Evolutionary conservation across 2,329 filamentous ascomycete species (phyloP), one percentile per base, ranked within the genome.

Genomic region (Penicillium psychrosexuale): DNA sequence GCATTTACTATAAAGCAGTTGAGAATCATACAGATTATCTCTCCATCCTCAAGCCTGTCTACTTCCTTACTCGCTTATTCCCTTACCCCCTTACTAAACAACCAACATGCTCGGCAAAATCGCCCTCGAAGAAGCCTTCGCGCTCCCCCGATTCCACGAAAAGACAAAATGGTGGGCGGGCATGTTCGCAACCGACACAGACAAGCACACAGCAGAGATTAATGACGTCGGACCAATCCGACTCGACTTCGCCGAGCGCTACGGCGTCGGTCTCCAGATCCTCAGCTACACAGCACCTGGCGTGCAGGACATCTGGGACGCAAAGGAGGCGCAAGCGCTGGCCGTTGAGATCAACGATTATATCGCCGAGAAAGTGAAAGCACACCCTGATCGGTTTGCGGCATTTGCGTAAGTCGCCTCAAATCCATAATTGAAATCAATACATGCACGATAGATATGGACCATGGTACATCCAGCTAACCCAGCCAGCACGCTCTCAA

Each of bases 71-170:
- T 24, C 2, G 3, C 22, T 24, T 24, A 24, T 24, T 24, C 24
- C 46, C 42, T 36, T 22, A 34, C 11, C 11, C 24, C 7, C 34
- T 30, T 12, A 30, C n/a, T 22, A 30, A 9, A 40, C 15, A 44
- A 37, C 11, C 49, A 64, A 42, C 24, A 85, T 85, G 82, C 70
- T 79, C 12, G 84, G 84, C 56, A 86, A 87, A 59, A 77, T 86
- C 55, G 80, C 81, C 12, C 75, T 86, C 22, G 84, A 86, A 67
- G 84, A 86, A 71, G 82, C 83, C 13, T 86, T 85, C 59, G 80
- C 80, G 57, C 75, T 85, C 7, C 82, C 84, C 42, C 78, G 82
- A 33, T 77, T 85, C 58, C 75, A 79, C 43, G 81, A 85, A 59
- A 81, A 80, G 68, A 83, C 81, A 5, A 73, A 75, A 61, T 85